These are phyloP conservation scores for Carpinus viminea DNA, from an alignment of 306 rosid species.

Conservation along the genomic window DNA sequence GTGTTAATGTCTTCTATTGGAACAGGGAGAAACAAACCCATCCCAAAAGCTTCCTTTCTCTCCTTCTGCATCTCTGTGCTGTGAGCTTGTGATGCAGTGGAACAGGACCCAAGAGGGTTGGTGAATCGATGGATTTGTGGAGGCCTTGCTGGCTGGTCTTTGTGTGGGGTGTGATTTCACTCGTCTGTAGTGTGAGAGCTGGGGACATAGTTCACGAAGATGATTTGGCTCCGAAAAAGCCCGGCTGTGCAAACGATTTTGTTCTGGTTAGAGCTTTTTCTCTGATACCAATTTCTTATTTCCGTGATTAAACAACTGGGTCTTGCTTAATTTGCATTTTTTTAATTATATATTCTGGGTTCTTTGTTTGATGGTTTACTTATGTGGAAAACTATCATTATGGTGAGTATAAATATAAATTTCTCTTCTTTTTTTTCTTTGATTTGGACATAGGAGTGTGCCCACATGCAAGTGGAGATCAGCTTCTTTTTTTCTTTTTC, in stretches of 20 bases:
- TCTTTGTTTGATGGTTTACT: slow-evolving; percentile 7
- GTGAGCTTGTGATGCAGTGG: slow-evolving; percentile 41
- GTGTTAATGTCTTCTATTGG: no score
- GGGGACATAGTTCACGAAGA: slow-evolving; percentile 85
- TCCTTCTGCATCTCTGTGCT: slow-evolving; percentile 13
- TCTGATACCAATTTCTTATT: slow-evolving; percentile 22
- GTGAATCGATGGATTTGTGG: slow-evolving; percentile 55
- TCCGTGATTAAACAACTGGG: slow-evolving; percentile 25
- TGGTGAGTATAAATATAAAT: background rate
- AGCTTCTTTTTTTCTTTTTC: background rate
- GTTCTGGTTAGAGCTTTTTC: slow-evolving; percentile 62
- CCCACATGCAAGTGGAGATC: background rate
- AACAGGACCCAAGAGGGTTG: slow-evolving; percentile 37
- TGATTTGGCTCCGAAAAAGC: slow-evolving; percentile 78
- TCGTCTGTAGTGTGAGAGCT: slow-evolving; percentile 47
- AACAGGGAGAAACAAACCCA: background rate
- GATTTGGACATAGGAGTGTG: slow-evolving; percentile 1
- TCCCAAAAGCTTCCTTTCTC: background rate
- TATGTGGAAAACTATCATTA: background rate
- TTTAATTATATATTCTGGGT: slow-evolving; percentile 23
- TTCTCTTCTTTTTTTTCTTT: background rate
- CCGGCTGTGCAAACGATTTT: slow-evolving; percentile 85
- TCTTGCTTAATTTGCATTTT: slow-evolving; percentile 12
- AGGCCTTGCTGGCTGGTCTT: slow-evolving; percentile 35
- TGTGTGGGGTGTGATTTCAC: slow-evolving; percentile 34